These are phyloP conservation scores for Arthroderma uncinatum DNA, from an alignment of 2,329 filamentous ascomycete genomes.

Conservation along the genomic window DNA sequence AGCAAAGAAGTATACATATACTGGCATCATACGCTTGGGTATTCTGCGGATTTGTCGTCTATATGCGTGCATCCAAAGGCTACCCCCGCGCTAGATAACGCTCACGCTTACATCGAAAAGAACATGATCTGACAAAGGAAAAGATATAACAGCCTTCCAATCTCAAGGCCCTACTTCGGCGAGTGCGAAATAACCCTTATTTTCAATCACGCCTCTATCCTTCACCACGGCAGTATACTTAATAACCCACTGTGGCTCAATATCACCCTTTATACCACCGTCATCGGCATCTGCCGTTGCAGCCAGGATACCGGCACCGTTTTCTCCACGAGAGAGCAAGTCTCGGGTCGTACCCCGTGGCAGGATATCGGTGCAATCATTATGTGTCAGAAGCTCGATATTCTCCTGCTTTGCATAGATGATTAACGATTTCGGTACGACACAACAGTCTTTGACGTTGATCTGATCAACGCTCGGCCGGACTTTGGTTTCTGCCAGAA, in stretches of 20 bases:
- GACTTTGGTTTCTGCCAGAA: constrained; percentile 59
- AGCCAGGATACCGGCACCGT: constrained; percentile 66
- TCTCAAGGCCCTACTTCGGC: constrained; percentile 52
- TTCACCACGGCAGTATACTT: constrained; percentile 95
- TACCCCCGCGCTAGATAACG: not conserved
- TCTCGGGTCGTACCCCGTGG: constrained; percentile 75
- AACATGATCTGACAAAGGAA: not conserved
- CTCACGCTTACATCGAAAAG: not conserved
- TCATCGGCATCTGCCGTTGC: constrained; percentile 42
- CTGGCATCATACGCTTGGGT: not conserved
- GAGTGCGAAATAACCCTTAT: constrained; percentile 91
- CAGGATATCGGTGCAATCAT: constrained; percentile 84
- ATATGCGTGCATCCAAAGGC: not conserved
- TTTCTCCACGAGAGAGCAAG: constrained; percentile 60
- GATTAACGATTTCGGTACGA: constrained; percentile 78
- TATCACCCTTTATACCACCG: constrained; percentile 58
- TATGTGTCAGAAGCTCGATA: constrained; percentile 85
- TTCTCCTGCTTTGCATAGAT: constrained; percentile 69
- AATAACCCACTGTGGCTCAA: constrained; percentile 85
- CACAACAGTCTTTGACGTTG: constrained; percentile 91
- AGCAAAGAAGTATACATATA: not conserved
- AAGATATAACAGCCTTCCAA: not conserved
- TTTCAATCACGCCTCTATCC: constrained; percentile 90
- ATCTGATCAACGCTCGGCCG: constrained; percentile 85
- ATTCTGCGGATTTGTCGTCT: not conserved